Conservation (phyloP, 352 stramenopile species). For the Aphanomyces cochlioides region DNA sequence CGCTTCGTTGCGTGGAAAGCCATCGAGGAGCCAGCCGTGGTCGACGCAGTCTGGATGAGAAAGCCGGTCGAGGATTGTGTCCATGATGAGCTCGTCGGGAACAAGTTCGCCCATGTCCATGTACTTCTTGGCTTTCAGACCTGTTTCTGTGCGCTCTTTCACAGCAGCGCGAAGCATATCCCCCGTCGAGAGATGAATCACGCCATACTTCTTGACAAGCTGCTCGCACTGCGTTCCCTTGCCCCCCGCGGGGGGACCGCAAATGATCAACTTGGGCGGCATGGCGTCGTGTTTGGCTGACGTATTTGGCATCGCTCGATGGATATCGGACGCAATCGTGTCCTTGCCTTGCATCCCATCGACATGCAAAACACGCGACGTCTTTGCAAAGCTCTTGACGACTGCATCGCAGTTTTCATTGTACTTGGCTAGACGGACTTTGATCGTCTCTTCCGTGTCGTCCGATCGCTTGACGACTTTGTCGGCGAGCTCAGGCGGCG, state of each 20-base stretch:
- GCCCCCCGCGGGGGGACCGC: slow-evolving; percentile 88
- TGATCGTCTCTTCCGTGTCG: slow-evolving; percentile 80
- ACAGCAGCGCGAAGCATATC: slow-evolving; percentile 93
- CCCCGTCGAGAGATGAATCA: slow-evolving; percentile 93
- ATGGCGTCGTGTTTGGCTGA: not conserved
- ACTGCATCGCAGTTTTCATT: slow-evolving; percentile 76
- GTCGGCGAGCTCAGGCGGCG: slow-evolving; percentile 41
- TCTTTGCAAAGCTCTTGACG: slow-evolving; percentile 70
- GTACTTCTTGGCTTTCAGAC: slow-evolving; percentile 83
- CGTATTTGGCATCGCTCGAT: slow-evolving; percentile 1
- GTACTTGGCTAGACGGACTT: slow-evolving; percentile 71
- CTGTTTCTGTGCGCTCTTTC: slow-evolving; percentile 50
- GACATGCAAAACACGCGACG: slow-evolving; percentile 59
- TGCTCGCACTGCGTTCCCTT: slow-evolving; percentile 97
- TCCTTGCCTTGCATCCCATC: slow-evolving; percentile 53
- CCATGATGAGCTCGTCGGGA: slow-evolving; percentile 93
- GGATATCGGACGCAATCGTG: slow-evolving; percentile 42
- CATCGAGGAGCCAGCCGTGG: slow-evolving; percentile 90
- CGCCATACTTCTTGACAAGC: slow-evolving; percentile 83
- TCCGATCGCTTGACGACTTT: slow-evolving; percentile 64
- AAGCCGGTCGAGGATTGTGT: slow-evolving; percentile 88
- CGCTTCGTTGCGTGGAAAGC: slow-evolving; percentile 89
- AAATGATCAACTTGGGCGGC: slow-evolving; percentile 84
- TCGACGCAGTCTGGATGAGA: slow-evolving; percentile 56
- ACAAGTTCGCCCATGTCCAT: slow-evolving; percentile 92